Evolutionary conservation across 2,329 filamentous ascomycete species (phyloP).

Genomic region (Epichloe gansuensis): DNA sequence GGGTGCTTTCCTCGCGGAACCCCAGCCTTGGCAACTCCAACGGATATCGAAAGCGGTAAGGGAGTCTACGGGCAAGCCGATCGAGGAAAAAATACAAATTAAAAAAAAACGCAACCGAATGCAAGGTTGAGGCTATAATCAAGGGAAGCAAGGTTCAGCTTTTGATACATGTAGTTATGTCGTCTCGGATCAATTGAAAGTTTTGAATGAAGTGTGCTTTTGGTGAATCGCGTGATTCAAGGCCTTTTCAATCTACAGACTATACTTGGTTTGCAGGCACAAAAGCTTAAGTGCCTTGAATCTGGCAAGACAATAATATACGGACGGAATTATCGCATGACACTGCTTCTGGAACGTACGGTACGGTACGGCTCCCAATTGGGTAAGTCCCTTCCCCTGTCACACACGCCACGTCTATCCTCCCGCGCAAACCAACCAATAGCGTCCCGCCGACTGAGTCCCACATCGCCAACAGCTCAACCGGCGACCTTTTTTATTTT

Average conservation of each 20-base stretch:
- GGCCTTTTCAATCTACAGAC: not conserved
- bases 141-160: conserved; percentile 24
- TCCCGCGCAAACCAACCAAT: not conserved
- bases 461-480: not conserved
- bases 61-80: conserved; percentile 17
- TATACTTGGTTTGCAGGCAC: too few species aligned
- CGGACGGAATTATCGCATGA: too few species aligned
- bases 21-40: conserved; percentile 10
- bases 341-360: too few species aligned
- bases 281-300: too few species aligned
- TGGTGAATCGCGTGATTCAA: not conserved
- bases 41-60: conserved; percentile 9
- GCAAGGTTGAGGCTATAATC: conserved; percentile 25
- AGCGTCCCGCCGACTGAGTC: not conserved
- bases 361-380: not conserved
- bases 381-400: not conserved
- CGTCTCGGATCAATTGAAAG: conserved; percentile 28
- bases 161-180: conserved; percentile 31
- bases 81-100: not conserved
- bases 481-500: not conserved
- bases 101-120: conserved; percentile 14
- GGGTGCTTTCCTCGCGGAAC: conserved; percentile 15
- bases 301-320: too few species aligned
- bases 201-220: conserved; percentile 16
- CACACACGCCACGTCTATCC: not conserved